A percentile compares a stretch with the other conserved stretches of the same genome.
phyloP scores from a whole-genome alignment of 768 basidiomycete genomes.

The Mycena pura region DNA sequence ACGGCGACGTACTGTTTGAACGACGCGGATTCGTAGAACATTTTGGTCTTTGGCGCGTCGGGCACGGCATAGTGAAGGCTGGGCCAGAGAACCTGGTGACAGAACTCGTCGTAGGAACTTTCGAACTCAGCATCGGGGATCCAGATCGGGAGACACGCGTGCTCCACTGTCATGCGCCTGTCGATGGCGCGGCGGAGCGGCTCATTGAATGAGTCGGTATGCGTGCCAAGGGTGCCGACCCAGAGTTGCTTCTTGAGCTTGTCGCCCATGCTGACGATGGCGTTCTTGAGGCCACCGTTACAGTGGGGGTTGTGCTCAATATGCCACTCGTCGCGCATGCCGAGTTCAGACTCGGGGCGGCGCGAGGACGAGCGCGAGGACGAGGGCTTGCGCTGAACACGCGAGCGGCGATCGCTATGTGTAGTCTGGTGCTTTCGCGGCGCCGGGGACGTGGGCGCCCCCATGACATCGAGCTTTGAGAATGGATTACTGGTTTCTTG shows the following conservation, averaged over 20 bases:
- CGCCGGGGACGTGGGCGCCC: constrained; percentile 20
- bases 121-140: constrained; percentile 82
- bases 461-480: constrained; percentile 32
- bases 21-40: constrained; percentile 79
- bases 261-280: constrained; percentile 70
- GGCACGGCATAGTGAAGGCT: constrained; percentile 87
- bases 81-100: constrained; percentile 91
- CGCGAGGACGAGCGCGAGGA: constrained; percentile 60
- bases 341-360: constrained; percentile 36
- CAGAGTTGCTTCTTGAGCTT: constrained; percentile 57
- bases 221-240: constrained; percentile 79
- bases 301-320: constrained; percentile 70
- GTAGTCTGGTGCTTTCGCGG: constrained; percentile 59
- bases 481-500: constrained; percentile 65
- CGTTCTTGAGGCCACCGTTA: constrained; percentile 87
- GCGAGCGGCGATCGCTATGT: constrained; percentile 47
- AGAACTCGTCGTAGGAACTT: constrained; percentile 85
- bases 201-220: constrained; percentile 69
- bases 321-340: constrained; percentile 46
- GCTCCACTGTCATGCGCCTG: constrained; percentile 48
- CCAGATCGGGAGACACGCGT: constrained; percentile 67
- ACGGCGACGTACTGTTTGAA: constrained; percentile 89
- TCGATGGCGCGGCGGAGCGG: constrained; percentile 65
- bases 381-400: constrained; percentile 57
- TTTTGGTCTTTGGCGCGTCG: constrained; percentile 84